Evolutionary conservation across 805 yeast genomes (phyloP), one percentile per base, ranked within the genome.

Genomic region (Candida andamanensis): DNA sequence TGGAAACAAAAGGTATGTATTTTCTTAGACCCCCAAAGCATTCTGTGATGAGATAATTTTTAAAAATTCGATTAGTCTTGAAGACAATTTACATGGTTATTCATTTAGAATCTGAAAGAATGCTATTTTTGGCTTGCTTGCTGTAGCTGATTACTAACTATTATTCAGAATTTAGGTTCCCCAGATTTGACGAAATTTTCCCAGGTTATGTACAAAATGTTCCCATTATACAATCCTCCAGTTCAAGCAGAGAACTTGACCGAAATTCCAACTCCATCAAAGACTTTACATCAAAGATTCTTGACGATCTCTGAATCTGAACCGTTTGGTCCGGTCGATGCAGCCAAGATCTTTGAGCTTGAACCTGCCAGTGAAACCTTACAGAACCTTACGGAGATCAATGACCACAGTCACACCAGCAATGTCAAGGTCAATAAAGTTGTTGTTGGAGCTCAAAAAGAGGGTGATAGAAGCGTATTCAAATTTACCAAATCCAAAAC

Each of bases 301-400:
- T 60, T 85, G 52, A 82, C 95, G 9, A 80, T 90, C 54, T 90
- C 95, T 7, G 98, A 90, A 61, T 79, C 87, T 17, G 95, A 87
- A 63, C 95, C 95, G 7, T 89, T 90, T 54, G 96, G 96, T 5
- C 95, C 97, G 4, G 72, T 87, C 5, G 97, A 92, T 52, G 97
- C 98, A 10, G 96, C 98, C 30, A 67, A 77, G 36, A 74, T 82
- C 24, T 75, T 85, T 42, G 87, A 73, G 26, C 69, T 90, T 42
- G 89, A 85, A 54, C 95, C 95, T n/a, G 97, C 97, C 17, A 74
- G 77, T 29, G 76, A 69, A 22, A 83, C 92, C 3, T 69, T 89
- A 46, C 76, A 78, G 46, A 76, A 75, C 54, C 69, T 89, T 41
- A 69, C 85, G 9, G 72, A 76, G 45, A 63, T 72, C 27, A 77